A percentile compares a stretch with the other conserved stretches of the same genome.
phyloP scores from a whole-genome alignment of 352 stramenopile genomes.

The Pythium insidiosum region DNA sequence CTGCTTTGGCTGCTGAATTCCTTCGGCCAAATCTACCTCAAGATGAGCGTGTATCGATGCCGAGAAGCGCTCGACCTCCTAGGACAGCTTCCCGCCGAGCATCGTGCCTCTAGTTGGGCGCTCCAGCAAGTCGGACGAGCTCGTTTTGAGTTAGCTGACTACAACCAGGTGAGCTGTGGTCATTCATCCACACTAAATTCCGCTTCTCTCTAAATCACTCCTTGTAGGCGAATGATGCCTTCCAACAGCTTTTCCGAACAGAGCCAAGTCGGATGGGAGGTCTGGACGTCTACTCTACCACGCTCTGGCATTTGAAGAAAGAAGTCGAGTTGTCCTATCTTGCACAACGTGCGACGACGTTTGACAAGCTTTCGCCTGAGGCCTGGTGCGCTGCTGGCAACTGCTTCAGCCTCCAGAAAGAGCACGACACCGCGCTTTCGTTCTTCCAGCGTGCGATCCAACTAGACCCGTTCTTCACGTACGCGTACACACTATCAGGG shows the following conservation, averaged over 20 bases:
- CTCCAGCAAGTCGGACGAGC: slow-evolving; percentile 91
- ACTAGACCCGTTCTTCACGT: slow-evolving; percentile 93
- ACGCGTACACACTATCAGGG: slow-evolving; percentile 96
- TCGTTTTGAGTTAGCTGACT: slow-evolving; percentile 96
- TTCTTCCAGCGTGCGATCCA: slow-evolving; percentile 96
- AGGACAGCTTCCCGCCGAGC: slow-evolving; percentile 65
- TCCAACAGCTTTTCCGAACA: slow-evolving; percentile 83
- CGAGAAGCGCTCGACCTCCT: slow-evolving; percentile 86
- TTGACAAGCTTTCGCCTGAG: slow-evolving; percentile 90
- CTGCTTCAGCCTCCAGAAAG: slow-evolving; percentile 97
- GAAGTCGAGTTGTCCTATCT: slow-evolving; percentile 97
- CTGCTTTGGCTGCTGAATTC: slow-evolving; percentile 51
- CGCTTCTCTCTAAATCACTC: background rate
- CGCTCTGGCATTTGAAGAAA: slow-evolving; percentile 96
- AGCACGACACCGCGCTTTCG: slow-evolving; percentile 93
- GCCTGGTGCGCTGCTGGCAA: slow-evolving; percentile 97
- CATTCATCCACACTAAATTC: background rate
- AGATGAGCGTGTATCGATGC: slow-evolving; percentile 72
- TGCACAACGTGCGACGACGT: slow-evolving; percentile 90
- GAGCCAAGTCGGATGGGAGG: slow-evolving; percentile 93
- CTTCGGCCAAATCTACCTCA: slow-evolving; percentile 71
- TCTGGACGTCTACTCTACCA: slow-evolving; percentile 93
- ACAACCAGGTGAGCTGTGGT: slow-evolving; percentile 52
- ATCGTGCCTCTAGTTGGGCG: slow-evolving; percentile 91
- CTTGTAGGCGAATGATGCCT: slow-evolving; percentile 73